phyloP scores from a whole-genome alignment of 1,284 basidiomycete species.

The Porphyrellus sp. region DNA sequence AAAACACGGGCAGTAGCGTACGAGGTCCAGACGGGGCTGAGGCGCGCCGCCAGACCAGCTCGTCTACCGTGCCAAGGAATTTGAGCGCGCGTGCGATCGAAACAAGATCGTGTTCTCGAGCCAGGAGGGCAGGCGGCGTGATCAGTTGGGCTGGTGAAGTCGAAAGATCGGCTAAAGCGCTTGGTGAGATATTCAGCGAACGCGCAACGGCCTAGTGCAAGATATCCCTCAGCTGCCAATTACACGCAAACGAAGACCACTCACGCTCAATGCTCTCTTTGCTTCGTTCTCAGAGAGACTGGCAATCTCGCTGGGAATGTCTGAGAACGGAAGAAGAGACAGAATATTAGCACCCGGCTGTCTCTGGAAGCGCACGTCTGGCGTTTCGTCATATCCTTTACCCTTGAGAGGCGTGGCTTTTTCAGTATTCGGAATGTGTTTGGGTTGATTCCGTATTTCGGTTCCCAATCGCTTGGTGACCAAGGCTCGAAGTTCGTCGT shows the following conservation, averaged over 20 bases:
- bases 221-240: background rate
- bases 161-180: background rate
- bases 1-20: constrained; percentile 20
- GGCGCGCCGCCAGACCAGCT: constrained; percentile 30
- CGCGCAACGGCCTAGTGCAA: constrained; percentile 11
- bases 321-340: background rate
- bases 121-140: background rate
- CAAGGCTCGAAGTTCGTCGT: constrained; percentile 23
- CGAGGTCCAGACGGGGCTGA: constrained; percentile 14
- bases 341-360: background rate
- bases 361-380: background rate
- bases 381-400: background rate
- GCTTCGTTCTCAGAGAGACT: constrained; percentile 24
- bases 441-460: constrained; percentile 1
- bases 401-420: background rate
- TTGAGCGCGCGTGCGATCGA: constrained; percentile 26
- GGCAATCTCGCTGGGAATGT: constrained; percentile 16
- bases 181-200: constrained; percentile 15
- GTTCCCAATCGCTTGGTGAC: constrained; percentile 17
- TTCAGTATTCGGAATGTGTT: background rate
- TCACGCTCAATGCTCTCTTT: constrained; percentile 22
- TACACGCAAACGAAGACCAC: background rate
- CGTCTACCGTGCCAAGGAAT: constrained; percentile 28
- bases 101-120: constrained; percentile 17
- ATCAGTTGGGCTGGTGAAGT: background rate